A percentile compares a stretch with the other conserved stretches of the same genome.
Evolutionary conservation across 257 asterid species (phyloP).

Genomic region (Penstemon barbatus): DNA sequence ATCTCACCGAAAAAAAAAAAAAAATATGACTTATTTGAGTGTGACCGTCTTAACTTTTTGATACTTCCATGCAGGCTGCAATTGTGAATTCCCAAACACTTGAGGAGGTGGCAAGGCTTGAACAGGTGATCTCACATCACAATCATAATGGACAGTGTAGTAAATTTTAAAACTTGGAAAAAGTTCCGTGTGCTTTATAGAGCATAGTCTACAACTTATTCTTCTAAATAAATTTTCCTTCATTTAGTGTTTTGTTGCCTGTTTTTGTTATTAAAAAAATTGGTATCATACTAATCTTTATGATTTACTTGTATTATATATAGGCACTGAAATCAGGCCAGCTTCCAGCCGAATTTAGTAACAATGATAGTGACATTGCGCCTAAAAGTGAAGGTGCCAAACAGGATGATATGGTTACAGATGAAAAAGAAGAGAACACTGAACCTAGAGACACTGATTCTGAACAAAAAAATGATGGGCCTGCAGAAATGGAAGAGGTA

Average conservation of each 20-base stretch:
- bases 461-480: slow-evolving; percentile 15
- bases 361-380: slow-evolving; percentile 41
- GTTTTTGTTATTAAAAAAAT: background rate
- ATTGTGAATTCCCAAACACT: slow-evolving; percentile 94
- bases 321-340: slow-evolving; percentile 96
- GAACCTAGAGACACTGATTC: slow-evolving; percentile 4
- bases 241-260: slow-evolving; percentile 5
- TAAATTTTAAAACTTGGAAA: background rate
- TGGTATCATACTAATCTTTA: slow-evolving; percentile 8
- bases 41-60: slow-evolving; percentile 17
- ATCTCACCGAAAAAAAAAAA: no score
- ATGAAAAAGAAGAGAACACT: slow-evolving; percentile 19
- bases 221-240: slow-evolving; percentile 1
- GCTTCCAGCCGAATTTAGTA: slow-evolving; percentile 81
- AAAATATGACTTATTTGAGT: slow-evolving; percentile 12
- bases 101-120: slow-evolving; percentile 99
- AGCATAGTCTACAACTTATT: slow-evolving; percentile 4
- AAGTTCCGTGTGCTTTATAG: background rate
- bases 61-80: slow-evolving; percentile 80
- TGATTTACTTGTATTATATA: slow-evolving; percentile 20
- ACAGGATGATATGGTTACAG: slow-evolving; percentile 20
- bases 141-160: background rate
- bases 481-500: slow-evolving; percentile 22
- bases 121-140: slow-evolving; percentile 64
- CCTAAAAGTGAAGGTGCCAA: slow-evolving; percentile 42